Conservation (phyloP, 176 grass and related monocot species). For the Oryza meyeriana region DNA sequence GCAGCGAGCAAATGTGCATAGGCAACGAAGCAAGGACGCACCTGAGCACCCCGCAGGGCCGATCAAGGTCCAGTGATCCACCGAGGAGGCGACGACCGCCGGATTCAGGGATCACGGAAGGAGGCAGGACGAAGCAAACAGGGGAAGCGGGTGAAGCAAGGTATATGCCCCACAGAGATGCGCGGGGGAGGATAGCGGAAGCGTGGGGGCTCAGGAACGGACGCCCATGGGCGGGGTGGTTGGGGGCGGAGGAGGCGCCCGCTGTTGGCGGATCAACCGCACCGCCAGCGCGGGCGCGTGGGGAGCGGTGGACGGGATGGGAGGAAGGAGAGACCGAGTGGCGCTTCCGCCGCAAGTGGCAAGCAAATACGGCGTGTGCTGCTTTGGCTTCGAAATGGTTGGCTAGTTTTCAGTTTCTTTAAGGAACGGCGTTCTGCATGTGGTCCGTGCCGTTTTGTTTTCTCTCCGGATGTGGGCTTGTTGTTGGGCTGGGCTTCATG, state of each 20-base stretch:
- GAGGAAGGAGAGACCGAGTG: background rate
- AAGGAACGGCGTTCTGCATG: background rate
- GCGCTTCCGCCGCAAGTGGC: slow-evolving; percentile 14
- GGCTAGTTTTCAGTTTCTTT: background rate
- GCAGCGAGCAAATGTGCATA: background rate
- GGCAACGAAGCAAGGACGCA: background rate
- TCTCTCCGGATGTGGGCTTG: background rate
- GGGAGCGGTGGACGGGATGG: background rate
- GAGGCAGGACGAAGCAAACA: slow-evolving; percentile 9
- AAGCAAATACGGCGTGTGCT: background rate
- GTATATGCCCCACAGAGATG: slow-evolving; percentile 45
- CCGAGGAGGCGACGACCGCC: background rate
- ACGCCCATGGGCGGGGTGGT: background rate
- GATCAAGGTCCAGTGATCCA: slow-evolving; percentile 21
- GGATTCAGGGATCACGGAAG: background rate
- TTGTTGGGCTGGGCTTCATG: background rate
- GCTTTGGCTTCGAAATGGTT: slow-evolving; percentile 12
- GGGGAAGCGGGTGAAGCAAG: slow-evolving; percentile 16
- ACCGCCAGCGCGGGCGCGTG: slow-evolving; percentile 16
- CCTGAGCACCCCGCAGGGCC: slow-evolving; percentile 22
- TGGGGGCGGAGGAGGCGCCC: background rate
- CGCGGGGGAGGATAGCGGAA: background rate
- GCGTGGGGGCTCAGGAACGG: slow-evolving; percentile 12
- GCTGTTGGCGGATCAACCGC: slow-evolving; percentile 43
- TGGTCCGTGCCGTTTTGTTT: background rate